Evolutionary conservation across 2,329 filamentous ascomycete genomes (phyloP), one percentile per base, ranked within the genome.

Genomic region (Phoma sp.): DNA sequence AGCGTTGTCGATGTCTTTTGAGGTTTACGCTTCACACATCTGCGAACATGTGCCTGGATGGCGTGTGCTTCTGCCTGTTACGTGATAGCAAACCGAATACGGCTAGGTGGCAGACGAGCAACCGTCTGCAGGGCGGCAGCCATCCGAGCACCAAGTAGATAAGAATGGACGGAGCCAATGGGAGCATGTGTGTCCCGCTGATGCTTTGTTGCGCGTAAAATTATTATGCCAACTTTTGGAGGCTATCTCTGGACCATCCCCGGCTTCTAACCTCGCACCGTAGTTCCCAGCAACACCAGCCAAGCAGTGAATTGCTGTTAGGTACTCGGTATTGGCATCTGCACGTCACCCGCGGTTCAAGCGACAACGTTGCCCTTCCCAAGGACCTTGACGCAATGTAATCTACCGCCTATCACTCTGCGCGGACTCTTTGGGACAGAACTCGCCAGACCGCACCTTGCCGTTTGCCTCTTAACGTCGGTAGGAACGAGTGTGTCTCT

Each of bases 221-320:
- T 52, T 62, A 73, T 74, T 71, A 69, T 64, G 44, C 43, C 60
- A 60, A 55, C 62, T 62, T 41, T 55, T 57, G 53, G 53, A 43
- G 49, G 51, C 46, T 65, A 67, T 68, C 63, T 57, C 61, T 61
- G 60, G 51, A 53, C 61, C 63, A 59, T 57, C 58, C 64, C 43
- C 47, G 47, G 55, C 57, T 41, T 55, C 62, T 62, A 55, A 56
- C 59, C 54, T 57, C 55, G 36, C 49, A 44, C 45, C 55, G 49
- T 57, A 45, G 49, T 52, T 47, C 43, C 43, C 57, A 58, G 55
- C 37, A 60, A 56, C 43, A 48, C 53, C 64, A 63, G 57, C 70
- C 66, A 70, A 70, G 64, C 66, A 66, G 47, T 62, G 69, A 70
- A 58, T 73, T 73, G 63, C 70, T 73, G 60, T 73, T 74, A 74